These are phyloP conservation scores for Pueraria montana DNA, from an alignment of 306 rosid genomes.

Conservation along the genomic window DNA sequence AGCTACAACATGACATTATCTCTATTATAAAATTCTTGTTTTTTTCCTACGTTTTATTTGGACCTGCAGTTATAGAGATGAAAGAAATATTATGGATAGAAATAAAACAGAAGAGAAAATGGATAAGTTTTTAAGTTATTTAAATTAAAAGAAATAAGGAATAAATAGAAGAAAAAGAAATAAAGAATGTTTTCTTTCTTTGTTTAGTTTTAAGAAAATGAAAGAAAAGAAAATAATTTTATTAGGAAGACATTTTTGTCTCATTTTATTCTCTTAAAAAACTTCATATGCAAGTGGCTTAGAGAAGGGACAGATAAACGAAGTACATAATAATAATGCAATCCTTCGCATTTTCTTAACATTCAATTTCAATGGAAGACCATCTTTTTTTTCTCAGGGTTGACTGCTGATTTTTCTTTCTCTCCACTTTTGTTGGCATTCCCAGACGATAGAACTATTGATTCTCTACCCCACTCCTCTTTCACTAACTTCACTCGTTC, in stretches of 20 bases:
- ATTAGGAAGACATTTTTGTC: background rate
- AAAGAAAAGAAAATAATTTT: background rate
- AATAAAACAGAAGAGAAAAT: background rate
- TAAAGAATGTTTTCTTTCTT: background rate
- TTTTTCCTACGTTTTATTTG: no score
- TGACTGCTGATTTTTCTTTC: background rate
- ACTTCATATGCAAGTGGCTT: background rate
- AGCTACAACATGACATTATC: background rate
- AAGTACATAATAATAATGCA: background rate
- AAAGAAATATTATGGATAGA: no score
- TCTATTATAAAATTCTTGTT: no score
- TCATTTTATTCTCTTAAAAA: background rate
- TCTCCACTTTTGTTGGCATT: background rate
- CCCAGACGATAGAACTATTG: background rate
- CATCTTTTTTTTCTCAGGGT: background rate
- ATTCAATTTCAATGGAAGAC: background rate
- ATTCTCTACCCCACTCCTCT: background rate
- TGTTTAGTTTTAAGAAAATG: background rate
- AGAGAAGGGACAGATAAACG: background rate
- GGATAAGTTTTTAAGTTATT: background rate
- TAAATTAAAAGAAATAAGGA: background rate
- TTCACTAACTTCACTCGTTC: background rate
- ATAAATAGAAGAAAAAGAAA: background rate
- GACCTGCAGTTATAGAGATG: no score
- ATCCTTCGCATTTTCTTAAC: background rate